Conservation (phyloP, 1,284 basidiomycete genomes). For the Moesziomyces antarcticus region DNA sequence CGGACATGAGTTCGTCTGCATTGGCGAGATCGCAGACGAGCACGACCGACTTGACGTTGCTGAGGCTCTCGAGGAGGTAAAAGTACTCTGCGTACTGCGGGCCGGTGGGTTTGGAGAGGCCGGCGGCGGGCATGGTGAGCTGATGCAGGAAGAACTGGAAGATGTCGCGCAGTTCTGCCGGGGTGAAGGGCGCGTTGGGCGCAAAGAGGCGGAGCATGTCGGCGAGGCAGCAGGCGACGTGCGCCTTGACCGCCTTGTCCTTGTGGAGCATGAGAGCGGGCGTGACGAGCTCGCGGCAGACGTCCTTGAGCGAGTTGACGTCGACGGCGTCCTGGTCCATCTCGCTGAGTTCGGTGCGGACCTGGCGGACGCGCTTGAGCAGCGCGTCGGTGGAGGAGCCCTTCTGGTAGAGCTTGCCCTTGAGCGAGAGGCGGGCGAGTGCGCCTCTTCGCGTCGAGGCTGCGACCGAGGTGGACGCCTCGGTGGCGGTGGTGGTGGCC, state of each 20-base stretch:
- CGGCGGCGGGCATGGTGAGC: constrained; percentile 53
- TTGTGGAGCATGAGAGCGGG: constrained; percentile 87
- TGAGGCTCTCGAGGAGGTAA: constrained; percentile 88
- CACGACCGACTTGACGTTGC: constrained; percentile 92
- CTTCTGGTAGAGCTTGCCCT: constrained; percentile 52
- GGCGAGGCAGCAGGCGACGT: constrained; percentile 91
- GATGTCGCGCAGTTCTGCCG: constrained; percentile 75
- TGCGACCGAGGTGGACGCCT: constrained; percentile 15
- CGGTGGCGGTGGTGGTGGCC: constrained; percentile 24
- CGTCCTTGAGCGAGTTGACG: constrained; percentile 75
- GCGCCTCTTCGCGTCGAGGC: constrained; percentile 28
- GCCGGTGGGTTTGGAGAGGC: constrained; percentile 50
- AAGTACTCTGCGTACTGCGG: constrained; percentile 67
- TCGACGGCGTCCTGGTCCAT: constrained; percentile 91
- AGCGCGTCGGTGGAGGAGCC: constrained; percentile 56
- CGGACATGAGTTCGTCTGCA: constrained; percentile 84
- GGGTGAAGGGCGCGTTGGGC: constrained; percentile 94
- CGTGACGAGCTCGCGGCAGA: constrained; percentile 83
- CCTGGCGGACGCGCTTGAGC: constrained; percentile 49
- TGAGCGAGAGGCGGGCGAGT: constrained; percentile 45
- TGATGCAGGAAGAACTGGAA: constrained; percentile 73
- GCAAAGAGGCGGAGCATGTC: constrained; percentile 93
- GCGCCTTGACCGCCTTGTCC: constrained; percentile 92
- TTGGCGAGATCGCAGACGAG: constrained; percentile 89
- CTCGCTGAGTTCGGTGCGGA: constrained; percentile 75